Conservation (phyloP, 2,329 filamentous ascomycete species). For the Xylaria sp. region DNA sequence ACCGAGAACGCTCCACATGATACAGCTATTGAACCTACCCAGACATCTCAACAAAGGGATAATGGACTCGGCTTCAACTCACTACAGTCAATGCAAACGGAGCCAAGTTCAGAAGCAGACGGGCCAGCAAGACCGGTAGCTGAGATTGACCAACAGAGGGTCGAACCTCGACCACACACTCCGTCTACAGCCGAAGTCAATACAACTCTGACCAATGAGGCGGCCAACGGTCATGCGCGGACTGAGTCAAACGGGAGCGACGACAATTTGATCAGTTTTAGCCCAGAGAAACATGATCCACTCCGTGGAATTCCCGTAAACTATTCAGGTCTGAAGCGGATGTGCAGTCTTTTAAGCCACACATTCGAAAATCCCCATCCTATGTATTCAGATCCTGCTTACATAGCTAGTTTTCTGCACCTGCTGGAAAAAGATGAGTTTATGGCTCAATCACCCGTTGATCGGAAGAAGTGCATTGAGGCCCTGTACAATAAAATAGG, state of each 20-base stretch:
- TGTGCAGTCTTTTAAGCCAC: not conserved
- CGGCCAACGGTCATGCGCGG: not conserved
- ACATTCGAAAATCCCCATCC: not conserved
- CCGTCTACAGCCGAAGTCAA: not conserved
- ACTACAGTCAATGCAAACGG: not conserved
- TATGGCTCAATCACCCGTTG: constrained; percentile 17
- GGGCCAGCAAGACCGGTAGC: not conserved
- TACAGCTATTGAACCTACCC: not conserved
- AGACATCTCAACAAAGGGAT: not conserved
- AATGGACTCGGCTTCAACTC: not conserved
- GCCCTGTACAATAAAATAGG: constrained; percentile 35
- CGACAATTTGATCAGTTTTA: constrained; percentile 20
- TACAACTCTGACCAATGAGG: not conserved
- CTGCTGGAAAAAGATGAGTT: constrained; percentile 36
- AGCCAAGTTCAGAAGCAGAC: not conserved
- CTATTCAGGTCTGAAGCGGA: constrained; percentile 6
- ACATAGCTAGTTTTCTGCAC: constrained; percentile 25
- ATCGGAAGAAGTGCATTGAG: constrained; percentile 35
- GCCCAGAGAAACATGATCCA: not conserved
- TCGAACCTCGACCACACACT: constrained; percentile 6
- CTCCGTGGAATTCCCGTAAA: not conserved
- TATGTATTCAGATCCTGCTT: not conserved
- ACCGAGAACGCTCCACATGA: not conserved
- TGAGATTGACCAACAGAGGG: not conserved
- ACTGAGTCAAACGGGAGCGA: not conserved